Percentiles rank a stretch among this genome's conserved stretches.
These are phyloP conservation scores for Actinomortierella ambigua DNA, from an alignment of 371 early-diverging fungal species.

Conservation along the genomic window DNA sequence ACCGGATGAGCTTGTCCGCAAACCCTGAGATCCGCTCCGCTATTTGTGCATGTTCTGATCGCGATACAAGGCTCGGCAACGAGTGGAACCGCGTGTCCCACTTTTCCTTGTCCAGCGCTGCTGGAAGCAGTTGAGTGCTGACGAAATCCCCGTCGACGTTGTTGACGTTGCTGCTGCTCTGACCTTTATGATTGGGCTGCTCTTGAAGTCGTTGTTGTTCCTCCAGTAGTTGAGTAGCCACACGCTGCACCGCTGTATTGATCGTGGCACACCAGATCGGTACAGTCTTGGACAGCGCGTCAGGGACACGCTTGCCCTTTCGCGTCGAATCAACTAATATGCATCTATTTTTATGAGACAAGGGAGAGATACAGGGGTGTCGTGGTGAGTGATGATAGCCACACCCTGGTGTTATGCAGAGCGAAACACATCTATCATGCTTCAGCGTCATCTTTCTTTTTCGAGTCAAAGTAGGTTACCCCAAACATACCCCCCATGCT, in stretches of 20 bases:
- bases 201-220: background rate
- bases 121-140: background rate
- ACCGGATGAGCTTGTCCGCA: slow-evolving; percentile 58
- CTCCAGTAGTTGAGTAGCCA: slow-evolving; percentile 23
- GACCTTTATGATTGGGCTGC: background rate
- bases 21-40: slow-evolving; percentile 59
- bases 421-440: no score
- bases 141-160: background rate
- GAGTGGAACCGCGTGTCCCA: slow-evolving; percentile 74
- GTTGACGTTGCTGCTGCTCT: background rate
- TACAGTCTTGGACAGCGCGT: slow-evolving; percentile 82
- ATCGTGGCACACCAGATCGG: slow-evolving; percentile 89
- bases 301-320: slow-evolving; percentile 84
- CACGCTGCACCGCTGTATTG: slow-evolving; percentile 57
- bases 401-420: no score
- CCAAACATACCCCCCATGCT: slow-evolving; percentile 58
- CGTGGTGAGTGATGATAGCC: no score
- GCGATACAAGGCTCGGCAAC: slow-evolving; percentile 65
- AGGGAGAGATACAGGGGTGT: background rate
- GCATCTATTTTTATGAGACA: slow-evolving; percentile 48
- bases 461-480: no score
- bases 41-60: slow-evolving; percentile 80
- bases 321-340: slow-evolving; percentile 89
- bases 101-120: slow-evolving; percentile 13
- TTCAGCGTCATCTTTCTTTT: no score